Evolutionary conservation across 1,284 basidiomycete genomes (phyloP).

Genomic region (Schizophyllum commune): DNA sequence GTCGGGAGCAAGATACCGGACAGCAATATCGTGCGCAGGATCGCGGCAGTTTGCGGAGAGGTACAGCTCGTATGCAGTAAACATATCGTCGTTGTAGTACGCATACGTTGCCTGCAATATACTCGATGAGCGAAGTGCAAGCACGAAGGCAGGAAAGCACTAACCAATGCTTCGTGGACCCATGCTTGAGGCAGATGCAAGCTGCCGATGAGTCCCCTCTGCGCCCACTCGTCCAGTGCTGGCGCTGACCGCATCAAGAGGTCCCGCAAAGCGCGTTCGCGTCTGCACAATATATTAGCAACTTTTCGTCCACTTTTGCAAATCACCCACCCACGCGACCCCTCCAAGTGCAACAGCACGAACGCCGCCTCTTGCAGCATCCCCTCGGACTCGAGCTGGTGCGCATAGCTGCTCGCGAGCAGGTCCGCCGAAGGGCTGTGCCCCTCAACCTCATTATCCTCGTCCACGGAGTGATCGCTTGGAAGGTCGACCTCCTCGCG

Average conservation of each 20-base stretch:
- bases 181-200: slow-evolving; percentile 79
- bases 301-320: background rate
- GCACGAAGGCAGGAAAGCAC: slow-evolving; percentile 5
- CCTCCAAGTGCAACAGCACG: slow-evolving; percentile 85
- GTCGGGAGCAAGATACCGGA: slow-evolving; percentile 84
- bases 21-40: slow-evolving; percentile 76
- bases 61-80: slow-evolving; percentile 73
- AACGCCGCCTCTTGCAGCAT: slow-evolving; percentile 85
- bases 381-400: slow-evolving; percentile 78
- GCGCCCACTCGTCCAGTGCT: slow-evolving; percentile 62
- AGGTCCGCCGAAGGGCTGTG: slow-evolving; percentile 80
- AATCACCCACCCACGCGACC: slow-evolving; percentile 58
- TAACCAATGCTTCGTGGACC: slow-evolving; percentile 84
- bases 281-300: slow-evolving; percentile 31
- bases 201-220: slow-evolving; percentile 66
- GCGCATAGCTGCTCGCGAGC: slow-evolving; percentile 79
- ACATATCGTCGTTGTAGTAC: slow-evolving; percentile 57
- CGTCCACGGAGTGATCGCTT: slow-evolving; percentile 15
- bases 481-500: slow-evolving; percentile 42
- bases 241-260: slow-evolving; percentile 72
- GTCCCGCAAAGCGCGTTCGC: slow-evolving; percentile 76
- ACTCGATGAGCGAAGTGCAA: slow-evolving; percentile 7
- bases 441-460: slow-evolving; percentile 45
- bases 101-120: slow-evolving; percentile 55
- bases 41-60: slow-evolving; percentile 64